Conservation (phyloP, 2,329 filamentous ascomycete genomes). For the Penicillium sp. region DNA sequence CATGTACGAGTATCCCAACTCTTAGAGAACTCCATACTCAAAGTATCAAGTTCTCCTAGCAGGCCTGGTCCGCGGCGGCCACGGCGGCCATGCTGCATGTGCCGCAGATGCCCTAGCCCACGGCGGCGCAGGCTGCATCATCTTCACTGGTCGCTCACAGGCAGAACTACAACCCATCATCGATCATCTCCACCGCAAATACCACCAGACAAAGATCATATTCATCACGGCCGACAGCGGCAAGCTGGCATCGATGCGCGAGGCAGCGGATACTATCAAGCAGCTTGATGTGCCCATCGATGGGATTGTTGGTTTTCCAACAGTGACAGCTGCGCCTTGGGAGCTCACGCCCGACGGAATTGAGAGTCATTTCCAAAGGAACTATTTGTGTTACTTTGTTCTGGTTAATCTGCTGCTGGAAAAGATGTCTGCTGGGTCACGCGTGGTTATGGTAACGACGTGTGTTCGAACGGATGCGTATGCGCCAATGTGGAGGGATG, state of each 20-base stretch:
- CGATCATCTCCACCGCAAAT: conserved; percentile 20
- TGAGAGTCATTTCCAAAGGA: conserved; percentile 25
- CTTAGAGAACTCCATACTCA: background rate
- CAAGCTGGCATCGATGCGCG: conserved; percentile 14
- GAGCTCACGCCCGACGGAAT: conserved; percentile 20
- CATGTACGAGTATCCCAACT: conserved; percentile 18
- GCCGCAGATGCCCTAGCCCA: conserved; percentile 27
- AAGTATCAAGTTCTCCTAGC: conserved; percentile 24
- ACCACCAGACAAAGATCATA: conserved; percentile 18
- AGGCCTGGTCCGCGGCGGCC: conserved; percentile 20
- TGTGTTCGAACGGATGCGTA: conserved; percentile 19
- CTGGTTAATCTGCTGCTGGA: conserved; percentile 19
- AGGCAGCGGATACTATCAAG: conserved; percentile 16
- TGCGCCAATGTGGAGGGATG: conserved; percentile 19
- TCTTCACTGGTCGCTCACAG: conserved; percentile 26
- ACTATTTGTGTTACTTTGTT: conserved; percentile 25
- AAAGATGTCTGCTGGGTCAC: conserved; percentile 9
- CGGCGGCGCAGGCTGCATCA: conserved; percentile 24
- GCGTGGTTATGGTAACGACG: conserved; percentile 21
- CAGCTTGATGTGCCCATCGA: conserved; percentile 18
- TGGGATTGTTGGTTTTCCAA: conserved; percentile 21
- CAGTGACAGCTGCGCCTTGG: conserved; percentile 17
- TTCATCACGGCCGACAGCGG: conserved; percentile 17
- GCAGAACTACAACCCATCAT: conserved; percentile 24
- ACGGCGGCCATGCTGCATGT: conserved; percentile 25